These are phyloP conservation scores for Phytophthora melonis DNA, from an alignment of 352 stramenopile genomes.

Conservation along the genomic window DNA sequence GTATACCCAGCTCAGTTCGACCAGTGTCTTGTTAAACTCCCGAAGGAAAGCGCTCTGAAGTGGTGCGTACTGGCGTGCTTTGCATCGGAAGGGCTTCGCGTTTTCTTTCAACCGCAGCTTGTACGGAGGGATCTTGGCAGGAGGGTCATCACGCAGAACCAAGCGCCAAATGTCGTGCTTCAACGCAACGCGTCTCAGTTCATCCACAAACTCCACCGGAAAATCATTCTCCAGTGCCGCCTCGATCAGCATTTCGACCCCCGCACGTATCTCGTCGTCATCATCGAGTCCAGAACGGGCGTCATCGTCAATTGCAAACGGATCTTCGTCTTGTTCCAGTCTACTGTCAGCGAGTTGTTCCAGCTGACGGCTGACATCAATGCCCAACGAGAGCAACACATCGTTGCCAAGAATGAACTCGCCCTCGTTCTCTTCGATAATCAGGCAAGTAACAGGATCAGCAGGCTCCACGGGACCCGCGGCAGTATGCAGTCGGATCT, in stretches of 20 bases:
- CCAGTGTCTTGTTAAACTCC: conserved; percentile 15
- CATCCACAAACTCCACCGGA: neutral
- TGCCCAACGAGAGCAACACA: conserved; percentile 9
- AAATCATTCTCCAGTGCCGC: neutral
- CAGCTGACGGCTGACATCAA: conserved; percentile 1
- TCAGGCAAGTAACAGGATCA: conserved; percentile 8
- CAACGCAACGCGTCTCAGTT: neutral
- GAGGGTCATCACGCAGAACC: conserved; percentile 13
- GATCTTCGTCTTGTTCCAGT: neutral
- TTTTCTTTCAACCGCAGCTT: conserved; percentile 7
- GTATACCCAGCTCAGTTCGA: conserved; percentile 16
- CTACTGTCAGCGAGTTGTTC: neutral
- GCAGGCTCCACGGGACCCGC: conserved; percentile 9
- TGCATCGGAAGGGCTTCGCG: conserved; percentile 13
- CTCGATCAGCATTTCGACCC: neutral
- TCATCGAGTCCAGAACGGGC: neutral
- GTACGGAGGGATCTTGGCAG: conserved; percentile 9
- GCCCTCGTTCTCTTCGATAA: conserved; percentile 17
- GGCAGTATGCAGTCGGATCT: conserved; percentile 4
- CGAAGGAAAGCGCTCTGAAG: conserved; percentile 9
- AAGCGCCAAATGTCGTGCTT: conserved; percentile 19
- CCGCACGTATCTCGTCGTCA: neutral
- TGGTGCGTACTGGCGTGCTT: conserved; percentile 14
- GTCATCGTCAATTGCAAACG: neutral
- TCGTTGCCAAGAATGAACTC: conserved; percentile 20